phyloP scores from a whole-genome alignment of 2,329 filamentous ascomycete species.

The Diaporthe destruens region DNA sequence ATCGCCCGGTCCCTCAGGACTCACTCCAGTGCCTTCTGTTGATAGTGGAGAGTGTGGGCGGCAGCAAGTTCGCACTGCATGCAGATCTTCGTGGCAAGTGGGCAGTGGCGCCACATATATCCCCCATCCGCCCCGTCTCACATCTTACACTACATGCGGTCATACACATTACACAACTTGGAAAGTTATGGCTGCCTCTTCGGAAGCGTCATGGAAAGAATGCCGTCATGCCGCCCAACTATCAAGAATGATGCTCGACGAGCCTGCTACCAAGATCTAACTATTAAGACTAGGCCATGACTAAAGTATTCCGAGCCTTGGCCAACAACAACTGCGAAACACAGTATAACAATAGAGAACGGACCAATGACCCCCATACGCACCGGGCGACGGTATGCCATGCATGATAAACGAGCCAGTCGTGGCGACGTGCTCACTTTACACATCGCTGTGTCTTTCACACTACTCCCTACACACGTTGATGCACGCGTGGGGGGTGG shows the following conservation, averaged over 20 bases:
- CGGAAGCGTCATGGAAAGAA: too few species aligned
- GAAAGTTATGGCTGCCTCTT: not conserved
- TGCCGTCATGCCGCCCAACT: too few species aligned
- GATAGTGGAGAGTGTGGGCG: not conserved
- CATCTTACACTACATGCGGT: not conserved
- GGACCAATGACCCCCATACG: not conserved
- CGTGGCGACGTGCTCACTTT: not conserved
- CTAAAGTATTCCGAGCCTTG: not conserved
- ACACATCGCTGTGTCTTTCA: conserved; percentile 20
- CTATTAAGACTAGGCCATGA: not conserved
- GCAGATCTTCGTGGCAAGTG: conserved; percentile 19
- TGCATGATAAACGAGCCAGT: conserved; percentile 14
- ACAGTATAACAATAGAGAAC: not conserved
- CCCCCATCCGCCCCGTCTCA: not conserved
- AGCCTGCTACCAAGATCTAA: not conserved
- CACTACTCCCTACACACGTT: not conserved
- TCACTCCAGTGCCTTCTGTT: not conserved
- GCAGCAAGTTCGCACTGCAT: conserved; percentile 5
- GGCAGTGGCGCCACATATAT: conserved; percentile 2
- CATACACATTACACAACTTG: not conserved
- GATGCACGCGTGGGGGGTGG: not conserved
- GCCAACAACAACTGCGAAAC: not conserved
- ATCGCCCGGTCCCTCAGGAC: not conserved
- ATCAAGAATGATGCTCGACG: not conserved
- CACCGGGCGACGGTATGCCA: not conserved